These are phyloP conservation scores for Cladobotryum mycophilum DNA, from an alignment of 2,329 filamentous ascomycete genomes.

Conservation along the genomic window DNA sequence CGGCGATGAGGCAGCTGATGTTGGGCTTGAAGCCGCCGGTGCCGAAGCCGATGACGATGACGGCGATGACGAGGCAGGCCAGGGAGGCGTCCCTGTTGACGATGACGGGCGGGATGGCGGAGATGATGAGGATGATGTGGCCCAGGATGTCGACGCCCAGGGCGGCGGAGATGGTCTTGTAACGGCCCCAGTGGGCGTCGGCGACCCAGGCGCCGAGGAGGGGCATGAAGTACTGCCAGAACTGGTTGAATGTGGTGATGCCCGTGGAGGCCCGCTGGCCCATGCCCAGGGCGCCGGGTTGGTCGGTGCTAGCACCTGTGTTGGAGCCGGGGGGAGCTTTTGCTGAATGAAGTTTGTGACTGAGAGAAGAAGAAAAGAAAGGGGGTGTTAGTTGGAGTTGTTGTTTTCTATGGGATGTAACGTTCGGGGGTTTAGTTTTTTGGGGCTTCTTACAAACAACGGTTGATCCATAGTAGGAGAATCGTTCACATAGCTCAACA, in stretches of 20 bases:
- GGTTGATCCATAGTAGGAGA: conserved; percentile 65
- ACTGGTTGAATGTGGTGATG: conserved; percentile 44
- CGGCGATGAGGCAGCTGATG: conserved; percentile 61
- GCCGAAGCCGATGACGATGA: conserved; percentile 14
- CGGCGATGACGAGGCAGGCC: conserved; percentile 57
- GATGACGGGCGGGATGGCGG: conserved; percentile 59
- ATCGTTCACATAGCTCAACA: conserved; percentile 65
- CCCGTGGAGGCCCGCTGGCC: conserved; percentile 46
- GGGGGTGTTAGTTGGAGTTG: neutral
- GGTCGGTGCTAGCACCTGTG: conserved; percentile 42
- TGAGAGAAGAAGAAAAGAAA: conserved; percentile 9
- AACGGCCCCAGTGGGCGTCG: conserved; percentile 59
- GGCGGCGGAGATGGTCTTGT: conserved; percentile 59
- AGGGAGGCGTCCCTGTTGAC: conserved; percentile 48
- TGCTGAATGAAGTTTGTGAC: conserved; percentile 59
- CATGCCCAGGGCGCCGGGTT: conserved; percentile 51
- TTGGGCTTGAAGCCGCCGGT: conserved; percentile 58
- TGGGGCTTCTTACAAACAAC: conserved; percentile 50
- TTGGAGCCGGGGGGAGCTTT: conserved; percentile 47
- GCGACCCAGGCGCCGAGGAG: conserved; percentile 46
- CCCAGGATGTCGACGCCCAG: conserved; percentile 58
- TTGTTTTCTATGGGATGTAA: neutral
- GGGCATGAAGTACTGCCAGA: conserved; percentile 57
- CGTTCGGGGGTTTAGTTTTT: too few species aligned
- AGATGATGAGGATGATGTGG: conserved; percentile 59